A percentile compares a stretch with the other conserved stretches of the same genome.
phyloP scores from a whole-genome alignment of 495 filamentous ascomycete species.

The Penicillium verhagenii region DNA sequence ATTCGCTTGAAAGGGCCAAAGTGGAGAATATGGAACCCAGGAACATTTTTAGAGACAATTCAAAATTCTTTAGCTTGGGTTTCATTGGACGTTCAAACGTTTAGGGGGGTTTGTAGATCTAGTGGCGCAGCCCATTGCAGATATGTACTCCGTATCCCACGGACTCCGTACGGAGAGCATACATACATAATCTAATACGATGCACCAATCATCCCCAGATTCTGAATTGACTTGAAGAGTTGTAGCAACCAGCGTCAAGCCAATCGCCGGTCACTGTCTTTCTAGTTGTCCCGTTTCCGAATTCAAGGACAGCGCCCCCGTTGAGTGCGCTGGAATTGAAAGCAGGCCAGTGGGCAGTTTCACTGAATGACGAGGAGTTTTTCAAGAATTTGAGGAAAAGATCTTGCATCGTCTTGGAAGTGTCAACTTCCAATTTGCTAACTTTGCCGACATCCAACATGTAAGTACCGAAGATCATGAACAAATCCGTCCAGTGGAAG shows the following conservation, averaged over 20 bases:
- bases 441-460: constrained; percentile 26
- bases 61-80: neutral
- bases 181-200: too few species aligned
- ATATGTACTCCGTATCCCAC: neutral
- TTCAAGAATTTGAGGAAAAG: constrained; percentile 23
- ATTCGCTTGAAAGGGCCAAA: neutral
- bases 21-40: neutral
- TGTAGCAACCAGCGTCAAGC: constrained; percentile 9
- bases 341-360: constrained; percentile 1
- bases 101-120: neutral
- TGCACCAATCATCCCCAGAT: neutral
- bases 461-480: constrained; percentile 45
- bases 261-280: constrained; percentile 1
- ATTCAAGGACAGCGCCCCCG: constrained; percentile 6
- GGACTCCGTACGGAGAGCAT: too few species aligned
- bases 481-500: constrained; percentile 45
- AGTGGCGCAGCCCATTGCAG: neutral
- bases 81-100: neutral
- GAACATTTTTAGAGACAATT: neutral
- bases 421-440: constrained; percentile 33
- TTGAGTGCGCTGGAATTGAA: constrained; percentile 1
- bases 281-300: constrained; percentile 7
- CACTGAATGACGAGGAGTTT: constrained; percentile 7
- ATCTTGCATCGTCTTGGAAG: constrained; percentile 42
- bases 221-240: constrained; percentile 6